These are phyloP conservation scores for Pseudisothecium myosuroides DNA, from an alignment of 225 moss, liverwort and hornwort species.

Conservation along the genomic window DNA sequence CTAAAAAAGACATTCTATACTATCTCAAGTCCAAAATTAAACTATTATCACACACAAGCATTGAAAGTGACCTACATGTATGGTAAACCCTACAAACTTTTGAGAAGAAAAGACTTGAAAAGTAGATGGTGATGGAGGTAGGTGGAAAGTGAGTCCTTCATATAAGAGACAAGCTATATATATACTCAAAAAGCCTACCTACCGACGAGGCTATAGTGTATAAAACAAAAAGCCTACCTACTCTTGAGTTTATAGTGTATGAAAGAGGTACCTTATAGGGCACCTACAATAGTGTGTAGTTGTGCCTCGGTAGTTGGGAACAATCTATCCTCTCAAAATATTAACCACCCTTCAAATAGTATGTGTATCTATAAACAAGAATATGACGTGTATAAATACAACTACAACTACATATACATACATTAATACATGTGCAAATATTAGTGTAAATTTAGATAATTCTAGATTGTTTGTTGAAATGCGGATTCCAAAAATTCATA, in stretches of 20 bases:
- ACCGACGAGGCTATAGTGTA: too few species aligned
- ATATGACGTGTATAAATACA: background rate
- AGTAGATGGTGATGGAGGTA: background rate
- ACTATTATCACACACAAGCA: background rate
- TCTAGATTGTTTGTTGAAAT: too few species aligned
- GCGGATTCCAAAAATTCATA: accelerated
- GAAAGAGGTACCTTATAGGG: background rate
- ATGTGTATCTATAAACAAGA: background rate
- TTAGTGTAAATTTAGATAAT: background rate
- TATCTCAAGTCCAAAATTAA: background rate
- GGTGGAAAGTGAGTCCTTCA: background rate
- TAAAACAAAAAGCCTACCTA: too few species aligned
- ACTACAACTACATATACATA: accelerated
- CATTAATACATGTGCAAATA: too few species aligned
- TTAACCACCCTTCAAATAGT: background rate
- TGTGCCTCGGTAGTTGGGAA: background rate
- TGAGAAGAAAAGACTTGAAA: background rate
- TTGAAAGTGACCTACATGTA: background rate
- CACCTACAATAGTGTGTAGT: background rate
- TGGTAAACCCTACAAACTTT: accelerated
- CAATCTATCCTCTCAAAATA: background rate
- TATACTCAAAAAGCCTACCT: background rate
- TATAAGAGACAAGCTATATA: background rate
- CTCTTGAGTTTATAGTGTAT: background rate
- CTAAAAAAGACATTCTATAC: too few species aligned